A percentile compares a stretch with the other conserved stretches of the same genome.
These are phyloP conservation scores for Leccinum angustisporum DNA, from an alignment of 1,284 basidiomycete genomes.

Conservation along the genomic window DNA sequence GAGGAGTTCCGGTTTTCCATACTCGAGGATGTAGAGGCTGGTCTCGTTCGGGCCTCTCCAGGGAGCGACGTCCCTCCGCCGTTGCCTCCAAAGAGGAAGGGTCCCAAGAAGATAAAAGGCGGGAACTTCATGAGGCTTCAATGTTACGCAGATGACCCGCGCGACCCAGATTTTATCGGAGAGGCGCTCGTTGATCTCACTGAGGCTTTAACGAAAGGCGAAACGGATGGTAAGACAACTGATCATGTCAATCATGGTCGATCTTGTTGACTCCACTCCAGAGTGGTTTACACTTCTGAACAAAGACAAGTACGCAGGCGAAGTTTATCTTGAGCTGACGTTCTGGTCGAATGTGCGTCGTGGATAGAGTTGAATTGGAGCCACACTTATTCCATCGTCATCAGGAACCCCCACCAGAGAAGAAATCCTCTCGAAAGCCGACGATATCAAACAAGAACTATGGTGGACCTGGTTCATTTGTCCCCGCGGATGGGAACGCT, in stretches of 20 bases:
- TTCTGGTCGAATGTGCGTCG: slow-evolving; percentile 92
- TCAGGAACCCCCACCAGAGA: slow-evolving; percentile 73
- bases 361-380: background rate
- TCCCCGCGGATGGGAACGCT: slow-evolving; percentile 49
- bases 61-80: slow-evolving; percentile 59
- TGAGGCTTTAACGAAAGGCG: slow-evolving; percentile 90
- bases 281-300: slow-evolving; percentile 92
- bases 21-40: slow-evolving; percentile 76
- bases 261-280: slow-evolving; percentile 35
- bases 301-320: slow-evolving; percentile 92
- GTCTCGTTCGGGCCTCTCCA: slow-evolving; percentile 49
- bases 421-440: slow-evolving; percentile 55
- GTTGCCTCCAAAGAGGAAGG: slow-evolving; percentile 56
- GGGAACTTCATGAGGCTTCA: slow-evolving; percentile 79
- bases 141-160: slow-evolving; percentile 93
- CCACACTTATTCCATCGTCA: slow-evolving; percentile 12
- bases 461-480: slow-evolving; percentile 73
- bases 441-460: slow-evolving; percentile 60
- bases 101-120: slow-evolving; percentile 64
- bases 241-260: background rate
- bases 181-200: slow-evolving; percentile 87
- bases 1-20: slow-evolving; percentile 95
- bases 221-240: slow-evolving; percentile 82
- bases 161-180: slow-evolving; percentile 95
- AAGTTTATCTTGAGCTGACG: slow-evolving; percentile 92